These are phyloP conservation scores for Urostyla sp. DNA, from an alignment of 73 alveolate species.

Conservation along the genomic window DNA sequence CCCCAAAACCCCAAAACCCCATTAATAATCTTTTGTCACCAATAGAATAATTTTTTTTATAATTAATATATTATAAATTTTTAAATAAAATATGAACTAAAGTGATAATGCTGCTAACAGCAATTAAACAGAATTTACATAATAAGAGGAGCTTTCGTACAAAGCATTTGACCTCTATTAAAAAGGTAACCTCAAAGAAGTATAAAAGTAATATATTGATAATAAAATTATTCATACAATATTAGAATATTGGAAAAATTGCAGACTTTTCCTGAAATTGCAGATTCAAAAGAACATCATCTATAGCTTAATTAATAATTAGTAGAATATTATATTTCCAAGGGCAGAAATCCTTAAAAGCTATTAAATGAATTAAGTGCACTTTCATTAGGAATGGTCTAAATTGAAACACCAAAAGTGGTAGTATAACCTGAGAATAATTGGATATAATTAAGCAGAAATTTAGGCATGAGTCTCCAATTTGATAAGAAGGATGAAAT, in stretches of 20 bases:
- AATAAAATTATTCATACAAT: not conserved
- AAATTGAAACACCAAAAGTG: constrained; percentile 4
- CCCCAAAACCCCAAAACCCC: too few species aligned
- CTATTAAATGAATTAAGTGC: constrained; percentile 5
- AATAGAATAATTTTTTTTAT: too few species aligned
- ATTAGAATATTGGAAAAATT: constrained; percentile 23
- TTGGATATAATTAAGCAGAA: not conserved
- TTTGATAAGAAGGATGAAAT: not conserved
- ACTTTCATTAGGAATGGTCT: constrained; percentile 36
- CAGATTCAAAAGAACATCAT: not conserved
- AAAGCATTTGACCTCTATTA: constrained; percentile 42
- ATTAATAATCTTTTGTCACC: too few species aligned
- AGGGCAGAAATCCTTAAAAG: constrained; percentile 41
- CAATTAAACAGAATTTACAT: too few species aligned
- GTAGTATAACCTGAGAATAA: constrained; percentile 7
- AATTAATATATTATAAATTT: too few species aligned
- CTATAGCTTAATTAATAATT: not conserved
- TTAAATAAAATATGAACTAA: too few species aligned
- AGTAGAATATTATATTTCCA: constrained; percentile 7
- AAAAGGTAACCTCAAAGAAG: constrained; percentile 21
- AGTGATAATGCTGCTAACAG: too few species aligned
- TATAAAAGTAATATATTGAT: constrained; percentile 2
- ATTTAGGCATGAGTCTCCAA: not conserved
- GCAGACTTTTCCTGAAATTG: not conserved
- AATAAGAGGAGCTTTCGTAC: constrained; percentile 34